These are phyloP conservation scores for Leishmania aethiopica DNA, from an alignment of 208 protist species.

Conservation along the genomic window DNA sequence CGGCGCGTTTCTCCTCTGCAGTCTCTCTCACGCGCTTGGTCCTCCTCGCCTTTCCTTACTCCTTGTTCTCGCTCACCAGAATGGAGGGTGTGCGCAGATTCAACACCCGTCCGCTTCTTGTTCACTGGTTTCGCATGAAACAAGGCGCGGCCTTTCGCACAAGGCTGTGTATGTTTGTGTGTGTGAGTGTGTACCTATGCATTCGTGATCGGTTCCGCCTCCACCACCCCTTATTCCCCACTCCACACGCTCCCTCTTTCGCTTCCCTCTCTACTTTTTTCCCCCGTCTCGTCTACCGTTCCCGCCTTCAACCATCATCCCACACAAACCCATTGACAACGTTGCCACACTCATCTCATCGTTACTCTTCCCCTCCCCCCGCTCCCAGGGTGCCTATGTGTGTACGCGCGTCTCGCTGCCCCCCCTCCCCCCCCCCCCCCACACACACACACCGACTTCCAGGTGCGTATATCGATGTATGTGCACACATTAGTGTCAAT, in stretches of 20 bases:
- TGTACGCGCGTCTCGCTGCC: neutral
- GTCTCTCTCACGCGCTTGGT: neutral
- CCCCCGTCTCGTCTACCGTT: neutral
- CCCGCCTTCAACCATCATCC: neutral
- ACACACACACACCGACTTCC: neutral
- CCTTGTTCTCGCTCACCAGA: neutral
- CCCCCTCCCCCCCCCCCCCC: neutral
- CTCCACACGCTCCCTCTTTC: neutral
- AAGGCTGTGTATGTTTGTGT: neutral
- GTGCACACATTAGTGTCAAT: neutral
- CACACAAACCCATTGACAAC: neutral
- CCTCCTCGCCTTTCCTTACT: neutral
- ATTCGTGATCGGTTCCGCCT: neutral
- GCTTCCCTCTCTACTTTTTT: neutral
- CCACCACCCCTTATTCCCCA: neutral
- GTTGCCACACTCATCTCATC: neutral
- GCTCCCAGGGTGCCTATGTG: neutral
- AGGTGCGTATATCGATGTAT: neutral
- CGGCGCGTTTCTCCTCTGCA: neutral
- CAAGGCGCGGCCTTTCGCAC: neutral
- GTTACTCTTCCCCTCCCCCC: neutral
- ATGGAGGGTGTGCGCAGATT: neutral
- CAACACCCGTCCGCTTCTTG: neutral
- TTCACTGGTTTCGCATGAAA: neutral
- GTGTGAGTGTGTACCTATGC: neutral